Evolutionary conservation across 148 eudicot genomes (phyloP).

Genomic region (Agrostemma githago): DNA sequence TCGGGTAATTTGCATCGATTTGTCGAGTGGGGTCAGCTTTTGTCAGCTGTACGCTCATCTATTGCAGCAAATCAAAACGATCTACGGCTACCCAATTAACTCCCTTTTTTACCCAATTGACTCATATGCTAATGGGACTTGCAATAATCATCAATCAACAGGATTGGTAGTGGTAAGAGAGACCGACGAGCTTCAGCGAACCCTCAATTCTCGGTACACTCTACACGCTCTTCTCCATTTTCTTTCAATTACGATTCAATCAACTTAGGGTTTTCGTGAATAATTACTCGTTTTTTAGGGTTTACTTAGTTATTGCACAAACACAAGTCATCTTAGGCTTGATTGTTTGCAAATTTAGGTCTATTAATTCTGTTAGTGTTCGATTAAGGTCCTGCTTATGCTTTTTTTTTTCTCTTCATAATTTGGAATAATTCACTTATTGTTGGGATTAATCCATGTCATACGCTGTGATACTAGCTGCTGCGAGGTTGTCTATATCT

Average conservation of each 20-base stretch:
- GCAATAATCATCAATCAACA: too few species aligned
- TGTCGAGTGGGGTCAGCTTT: too few species aligned
- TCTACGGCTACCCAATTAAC: too few species aligned
- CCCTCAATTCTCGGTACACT: background rate
- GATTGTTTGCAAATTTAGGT: background rate
- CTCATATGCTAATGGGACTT: too few species aligned
- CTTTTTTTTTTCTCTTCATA: background rate
- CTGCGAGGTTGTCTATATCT: background rate
- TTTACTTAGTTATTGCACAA: background rate
- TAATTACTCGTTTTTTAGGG: background rate
- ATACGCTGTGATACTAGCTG: background rate
- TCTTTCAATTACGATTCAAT: background rate
- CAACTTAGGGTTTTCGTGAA: conserved; percentile 8
- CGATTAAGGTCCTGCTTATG: background rate
- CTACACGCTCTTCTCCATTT: background rate
- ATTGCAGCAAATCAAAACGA: too few species aligned
- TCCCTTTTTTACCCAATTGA: too few species aligned
- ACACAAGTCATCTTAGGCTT: background rate
- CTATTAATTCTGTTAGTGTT: background rate
- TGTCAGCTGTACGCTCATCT: too few species aligned
- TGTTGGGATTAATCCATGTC: background rate
- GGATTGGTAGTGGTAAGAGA: conserved; percentile 5
- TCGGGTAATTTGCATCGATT: too few species aligned
- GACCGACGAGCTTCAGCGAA: background rate
- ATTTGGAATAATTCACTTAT: background rate